Conservation (phyloP, 768 basidiomycete genomes). For the Suillus plorans region DNA sequence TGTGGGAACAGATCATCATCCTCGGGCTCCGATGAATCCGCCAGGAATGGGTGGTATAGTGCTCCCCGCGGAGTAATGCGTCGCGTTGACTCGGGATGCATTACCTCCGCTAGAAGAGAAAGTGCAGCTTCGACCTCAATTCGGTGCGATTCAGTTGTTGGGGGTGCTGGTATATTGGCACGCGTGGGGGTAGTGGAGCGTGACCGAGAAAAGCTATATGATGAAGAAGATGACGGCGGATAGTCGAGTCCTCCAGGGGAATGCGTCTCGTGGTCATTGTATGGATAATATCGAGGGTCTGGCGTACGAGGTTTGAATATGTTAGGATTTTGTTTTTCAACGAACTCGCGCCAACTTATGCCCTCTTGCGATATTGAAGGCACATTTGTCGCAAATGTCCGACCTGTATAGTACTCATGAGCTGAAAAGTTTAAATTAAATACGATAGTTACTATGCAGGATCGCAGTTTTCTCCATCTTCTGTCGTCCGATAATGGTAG, state of each 20-base stretch:
- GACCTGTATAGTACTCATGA: slow-evolving; percentile 50
- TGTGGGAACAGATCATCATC: slow-evolving; percentile 75
- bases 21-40: slow-evolving; percentile 42
- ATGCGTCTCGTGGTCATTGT: slow-evolving; percentile 33
- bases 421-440: not conserved
- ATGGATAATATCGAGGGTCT: slow-evolving; percentile 57
- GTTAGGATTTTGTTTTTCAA: slow-evolving; percentile 75
- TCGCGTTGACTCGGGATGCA: slow-evolving; percentile 76
- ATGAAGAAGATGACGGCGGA: slow-evolving; percentile 34
- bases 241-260: slow-evolving; percentile 17
- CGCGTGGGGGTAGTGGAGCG: slow-evolving; percentile 23
- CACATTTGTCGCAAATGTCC: slow-evolving; percentile 88
- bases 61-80: slow-evolving; percentile 77
- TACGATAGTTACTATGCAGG: slow-evolving; percentile 71
- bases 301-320: slow-evolving; percentile 51
- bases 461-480: slow-evolving; percentile 85
- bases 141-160: slow-evolving; percentile 41
- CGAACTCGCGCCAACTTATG: slow-evolving; percentile 69
- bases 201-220: slow-evolving; percentile 21
- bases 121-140: slow-evolving; percentile 66
- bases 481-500: slow-evolving; percentile 77
- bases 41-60: slow-evolving; percentile 78
- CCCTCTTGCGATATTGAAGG: slow-evolving; percentile 71
- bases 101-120: slow-evolving; percentile 68
- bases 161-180: slow-evolving; percentile 12